Conservation (phyloP, 345 rosid genomes). For the Euclidium syriacum region DNA sequence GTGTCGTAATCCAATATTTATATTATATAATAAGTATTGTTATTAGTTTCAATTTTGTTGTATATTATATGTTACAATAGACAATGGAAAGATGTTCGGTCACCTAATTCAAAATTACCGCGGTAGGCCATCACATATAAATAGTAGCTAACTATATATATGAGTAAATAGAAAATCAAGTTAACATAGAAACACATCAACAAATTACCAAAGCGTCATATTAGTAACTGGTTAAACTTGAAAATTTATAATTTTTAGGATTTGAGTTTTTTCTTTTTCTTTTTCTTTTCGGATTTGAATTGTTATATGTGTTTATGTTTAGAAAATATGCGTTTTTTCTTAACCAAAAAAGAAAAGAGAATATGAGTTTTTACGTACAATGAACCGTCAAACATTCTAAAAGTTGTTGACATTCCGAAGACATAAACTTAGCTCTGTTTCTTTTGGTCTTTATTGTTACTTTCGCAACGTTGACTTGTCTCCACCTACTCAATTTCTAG, state of each 20-base stretch:
- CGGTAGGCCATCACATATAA: not conserved
- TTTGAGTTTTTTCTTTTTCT: no score
- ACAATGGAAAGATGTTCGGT: constrained; percentile 17
- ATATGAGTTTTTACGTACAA: not conserved
- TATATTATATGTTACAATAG: not conserved
- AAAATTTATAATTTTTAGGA: no score
- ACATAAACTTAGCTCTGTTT: constrained; percentile 8
- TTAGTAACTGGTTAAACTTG: not conserved
- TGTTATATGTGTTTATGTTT: no score
- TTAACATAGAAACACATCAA: not conserved
- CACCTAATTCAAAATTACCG: constrained; percentile 23
- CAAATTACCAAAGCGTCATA: no score
- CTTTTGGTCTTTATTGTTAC: constrained; percentile 19
- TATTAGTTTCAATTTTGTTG: not conserved
- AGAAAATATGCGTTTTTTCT: not conserved
- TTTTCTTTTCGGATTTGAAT: no score
- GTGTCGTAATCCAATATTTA: constrained; percentile 23
- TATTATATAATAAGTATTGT: not conserved
- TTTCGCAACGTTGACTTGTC: constrained; percentile 27
- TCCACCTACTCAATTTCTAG: constrained; percentile 12
- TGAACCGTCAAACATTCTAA: constrained; percentile 10
- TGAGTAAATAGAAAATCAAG: not conserved
- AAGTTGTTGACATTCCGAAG: constrained; percentile 21
- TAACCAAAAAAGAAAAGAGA: no score
- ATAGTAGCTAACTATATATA: not conserved